Percentiles rank a stretch among this genome's conserved stretches.
phyloP scores from a whole-genome alignment of 2,329 filamentous ascomycete species.

The Sporothrix protearum region DNA sequence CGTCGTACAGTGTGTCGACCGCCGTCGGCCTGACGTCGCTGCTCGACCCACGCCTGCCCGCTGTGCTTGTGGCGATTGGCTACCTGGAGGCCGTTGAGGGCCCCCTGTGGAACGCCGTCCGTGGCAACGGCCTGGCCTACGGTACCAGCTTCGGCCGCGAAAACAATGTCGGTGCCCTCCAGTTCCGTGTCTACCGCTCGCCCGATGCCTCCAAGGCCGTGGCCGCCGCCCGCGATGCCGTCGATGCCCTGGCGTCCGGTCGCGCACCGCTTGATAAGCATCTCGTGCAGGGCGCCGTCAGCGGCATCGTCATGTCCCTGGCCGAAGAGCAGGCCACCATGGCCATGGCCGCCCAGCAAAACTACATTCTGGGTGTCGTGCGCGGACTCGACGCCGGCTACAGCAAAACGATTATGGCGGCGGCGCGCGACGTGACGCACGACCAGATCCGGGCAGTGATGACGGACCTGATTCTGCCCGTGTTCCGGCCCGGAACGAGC shows the following conservation, averaged over 20 bases:
- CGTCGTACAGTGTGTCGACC: slow-evolving; percentile 78
- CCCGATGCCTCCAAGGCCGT: slow-evolving; percentile 88
- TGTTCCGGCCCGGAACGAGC: slow-evolving; percentile 75
- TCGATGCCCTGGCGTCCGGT: slow-evolving; percentile 71
- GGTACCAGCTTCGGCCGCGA: slow-evolving; percentile 76
- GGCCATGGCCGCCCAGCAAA: slow-evolving; percentile 73
- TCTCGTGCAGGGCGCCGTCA: slow-evolving; percentile 85
- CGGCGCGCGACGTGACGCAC: slow-evolving; percentile 72
- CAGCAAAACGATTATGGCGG: slow-evolving; percentile 69
- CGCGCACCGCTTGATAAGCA: slow-evolving; percentile 69
- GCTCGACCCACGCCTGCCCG: slow-evolving; percentile 72
- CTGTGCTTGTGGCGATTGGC: slow-evolving; percentile 80
- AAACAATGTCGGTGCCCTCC: slow-evolving; percentile 72
- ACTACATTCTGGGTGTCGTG: slow-evolving; percentile 79
- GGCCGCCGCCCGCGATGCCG: slow-evolving; percentile 67
- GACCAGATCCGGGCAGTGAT: slow-evolving; percentile 75
- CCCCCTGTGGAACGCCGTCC: slow-evolving; percentile 88
- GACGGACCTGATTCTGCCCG: slow-evolving; percentile 68
- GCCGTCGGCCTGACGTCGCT: slow-evolving; percentile 71
- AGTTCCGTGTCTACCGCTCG: slow-evolving; percentile 84
- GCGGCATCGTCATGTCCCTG: slow-evolving; percentile 78
- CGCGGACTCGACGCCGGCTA: slow-evolving; percentile 72
- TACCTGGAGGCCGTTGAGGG: slow-evolving; percentile 94
- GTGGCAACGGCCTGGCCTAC: slow-evolving; percentile 90
- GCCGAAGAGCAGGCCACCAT: slow-evolving; percentile 88